phyloP scores from a whole-genome alignment of 2,329 filamentous ascomycete genomes.

The Ophiostoma angusticollis region DNA sequence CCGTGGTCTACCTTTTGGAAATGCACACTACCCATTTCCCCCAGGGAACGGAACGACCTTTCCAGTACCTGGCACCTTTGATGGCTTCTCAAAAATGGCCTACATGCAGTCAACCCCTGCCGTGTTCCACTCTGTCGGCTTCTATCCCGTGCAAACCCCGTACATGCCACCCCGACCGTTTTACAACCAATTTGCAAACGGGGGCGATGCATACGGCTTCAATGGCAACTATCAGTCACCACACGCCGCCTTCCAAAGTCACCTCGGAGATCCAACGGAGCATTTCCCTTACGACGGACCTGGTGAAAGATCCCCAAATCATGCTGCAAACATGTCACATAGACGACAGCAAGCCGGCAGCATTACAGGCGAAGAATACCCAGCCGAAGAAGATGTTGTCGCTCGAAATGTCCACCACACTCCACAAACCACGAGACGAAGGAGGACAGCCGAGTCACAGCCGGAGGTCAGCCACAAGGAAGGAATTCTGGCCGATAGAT shows the following conservation, averaged over 20 bases:
- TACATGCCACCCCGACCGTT: slow-evolving; percentile 4
- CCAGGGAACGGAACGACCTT: background rate
- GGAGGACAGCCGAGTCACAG: background rate
- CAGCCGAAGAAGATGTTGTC: background rate
- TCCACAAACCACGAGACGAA: background rate
- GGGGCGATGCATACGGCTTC: background rate
- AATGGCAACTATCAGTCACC: background rate
- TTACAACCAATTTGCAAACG: background rate
- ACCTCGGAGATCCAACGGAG: no score
- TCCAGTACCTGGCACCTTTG: background rate
- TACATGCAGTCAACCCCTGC: slow-evolving; percentile 3
- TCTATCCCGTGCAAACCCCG: slow-evolving; percentile 2
- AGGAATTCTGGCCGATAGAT: no score
- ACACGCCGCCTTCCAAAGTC: background rate
- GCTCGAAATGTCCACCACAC: background rate
- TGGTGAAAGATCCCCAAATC: no score
- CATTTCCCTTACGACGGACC: no score
- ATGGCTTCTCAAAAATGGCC: slow-evolving; percentile 3
- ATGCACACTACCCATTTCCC: background rate
- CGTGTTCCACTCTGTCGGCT: slow-evolving; percentile 5
- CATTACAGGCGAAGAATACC: background rate
- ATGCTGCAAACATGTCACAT: background rate
- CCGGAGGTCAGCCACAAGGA: background rate
- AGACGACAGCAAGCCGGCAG: background rate
- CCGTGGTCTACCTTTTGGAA: slow-evolving; percentile 3